phyloP scores from a whole-genome alignment of 305 asterid species.

The Withania somnifera region DNA sequence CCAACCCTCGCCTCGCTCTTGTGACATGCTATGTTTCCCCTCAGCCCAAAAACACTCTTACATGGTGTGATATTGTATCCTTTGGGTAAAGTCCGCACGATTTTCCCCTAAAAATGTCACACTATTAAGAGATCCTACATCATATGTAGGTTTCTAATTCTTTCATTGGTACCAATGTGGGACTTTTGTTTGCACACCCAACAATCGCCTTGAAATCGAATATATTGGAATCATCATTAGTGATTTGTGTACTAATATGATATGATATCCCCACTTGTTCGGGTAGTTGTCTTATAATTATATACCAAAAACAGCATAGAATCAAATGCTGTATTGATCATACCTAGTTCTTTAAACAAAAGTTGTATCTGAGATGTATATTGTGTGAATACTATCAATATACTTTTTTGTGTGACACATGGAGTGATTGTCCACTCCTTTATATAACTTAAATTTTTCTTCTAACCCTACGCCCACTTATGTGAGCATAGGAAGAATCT shows the following conservation, averaged over 20 bases:
- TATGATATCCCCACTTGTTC: not conserved
- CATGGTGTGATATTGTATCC: no score
- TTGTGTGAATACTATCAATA: not conserved
- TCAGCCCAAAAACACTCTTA: no score
- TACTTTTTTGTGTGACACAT: not conserved
- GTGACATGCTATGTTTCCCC: no score
- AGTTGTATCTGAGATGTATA: not conserved
- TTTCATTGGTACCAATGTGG: no score
- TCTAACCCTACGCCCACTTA: not conserved
- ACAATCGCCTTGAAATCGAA: not conserved
- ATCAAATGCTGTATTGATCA: not conserved
- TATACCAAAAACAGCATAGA: not conserved
- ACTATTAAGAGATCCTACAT: no score
- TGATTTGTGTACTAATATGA: not conserved
- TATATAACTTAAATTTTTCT: not conserved
- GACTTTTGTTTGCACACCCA: no score
- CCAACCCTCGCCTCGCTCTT: no score
- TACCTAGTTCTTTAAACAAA: not conserved
- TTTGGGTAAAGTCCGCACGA: no score
- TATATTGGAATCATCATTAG: not conserved
- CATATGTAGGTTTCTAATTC: no score
- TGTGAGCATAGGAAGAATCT: no score
- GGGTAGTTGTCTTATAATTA: not conserved
- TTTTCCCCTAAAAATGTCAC: no score
- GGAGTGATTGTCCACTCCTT: not conserved